Base-by-base conservation (phyloP, 78 protist genomes). In the Dictyostelium brefeldianum region DNA sequence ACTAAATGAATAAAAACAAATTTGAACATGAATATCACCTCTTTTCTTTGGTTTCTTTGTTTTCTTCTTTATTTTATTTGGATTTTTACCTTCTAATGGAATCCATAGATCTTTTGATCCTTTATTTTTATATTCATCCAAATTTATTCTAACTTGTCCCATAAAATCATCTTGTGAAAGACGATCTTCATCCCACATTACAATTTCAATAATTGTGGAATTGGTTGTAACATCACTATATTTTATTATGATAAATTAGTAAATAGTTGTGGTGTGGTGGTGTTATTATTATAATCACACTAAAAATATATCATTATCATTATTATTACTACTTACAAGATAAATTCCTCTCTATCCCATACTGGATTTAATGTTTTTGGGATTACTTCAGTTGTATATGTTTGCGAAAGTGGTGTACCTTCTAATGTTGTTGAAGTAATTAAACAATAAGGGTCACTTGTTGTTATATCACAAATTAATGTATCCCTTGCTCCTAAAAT, bases 141-240 rank as follows among this genome's bases (percentile, higher is more conserved):
- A n/a, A 46, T 56, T 22, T 4, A 80, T 14, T 62, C 18, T n/a
- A 36, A 62, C 48, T 46, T 11, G 10, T 25, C 87, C 87, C 75
- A 46, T 46, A 47, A 56, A 62, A 46, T 80, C 87, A 64, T 80
- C 87, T 62, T 56, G 43, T n/a, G 47, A n/a, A 62, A 62, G 5
- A 25, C 62, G 62, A 64, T 80, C 87, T 62, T 80, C 87, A 25
- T 80, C 87, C 25, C 53, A 80, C 57, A 80, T 46, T 56, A 56
- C 47, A 22, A 80, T 62, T 18, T n/a, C 41, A 57, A 80, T 20
- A 6, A n/a, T 53, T n/a, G 36, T 18, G 0, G 62, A 51, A 17
- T 22, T 22, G 1, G 10, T 46, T 22, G 2, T 7, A 22, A 62
- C 10, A 56, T 62, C 87, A 64, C 73, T 62, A 57, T 56, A 12